Percentiles rank a stretch among this genome's conserved stretches.
phyloP scores from a whole-genome alignment of 768 basidiomycete genomes.

The Macrolepiota fuliginosa region DNA sequence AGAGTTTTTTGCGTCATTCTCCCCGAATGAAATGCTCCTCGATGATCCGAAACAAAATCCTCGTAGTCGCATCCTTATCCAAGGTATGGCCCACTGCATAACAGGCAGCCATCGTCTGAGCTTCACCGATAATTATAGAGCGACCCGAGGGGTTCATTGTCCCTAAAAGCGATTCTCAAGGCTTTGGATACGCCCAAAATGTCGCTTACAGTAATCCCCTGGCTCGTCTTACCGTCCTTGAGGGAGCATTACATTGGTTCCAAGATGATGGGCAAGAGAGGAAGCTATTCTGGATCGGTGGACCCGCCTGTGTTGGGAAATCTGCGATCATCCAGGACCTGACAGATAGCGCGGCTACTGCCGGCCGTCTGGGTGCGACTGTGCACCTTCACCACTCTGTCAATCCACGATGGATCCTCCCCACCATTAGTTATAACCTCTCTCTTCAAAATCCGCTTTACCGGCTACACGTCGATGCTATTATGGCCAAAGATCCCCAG shows the following conservation, averaged over 20 bases:
- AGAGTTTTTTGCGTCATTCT: neutral
- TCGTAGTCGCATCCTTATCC: too few relatives aligned
- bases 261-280: neutral
- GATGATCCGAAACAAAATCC: too few relatives aligned
- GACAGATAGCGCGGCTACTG: neutral
- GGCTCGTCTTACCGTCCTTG: neutral
- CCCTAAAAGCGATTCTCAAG: too few relatives aligned
- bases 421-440: neutral
- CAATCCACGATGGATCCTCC: neutral
- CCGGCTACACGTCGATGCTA: neutral
- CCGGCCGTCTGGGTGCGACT: neutral
- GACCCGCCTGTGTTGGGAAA: neutral
- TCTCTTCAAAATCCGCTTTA: neutral
- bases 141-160: too few relatives aligned
- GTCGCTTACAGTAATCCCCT: too few relatives aligned
- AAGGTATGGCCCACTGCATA: too few relatives aligned
- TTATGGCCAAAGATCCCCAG: neutral
- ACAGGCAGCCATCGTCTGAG: too few relatives aligned
- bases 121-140: too few relatives aligned
- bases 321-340: neutral
- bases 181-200: too few relatives aligned
- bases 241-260: neutral
- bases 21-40: too few relatives aligned
- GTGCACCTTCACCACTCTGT: neutral
- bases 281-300: neutral